Percentiles rank a stretch among this genome's conserved stretches.
These are phyloP conservation scores for Abrus pulchellus DNA, from an alignment of 306 rosid species.

Conservation along the genomic window DNA sequence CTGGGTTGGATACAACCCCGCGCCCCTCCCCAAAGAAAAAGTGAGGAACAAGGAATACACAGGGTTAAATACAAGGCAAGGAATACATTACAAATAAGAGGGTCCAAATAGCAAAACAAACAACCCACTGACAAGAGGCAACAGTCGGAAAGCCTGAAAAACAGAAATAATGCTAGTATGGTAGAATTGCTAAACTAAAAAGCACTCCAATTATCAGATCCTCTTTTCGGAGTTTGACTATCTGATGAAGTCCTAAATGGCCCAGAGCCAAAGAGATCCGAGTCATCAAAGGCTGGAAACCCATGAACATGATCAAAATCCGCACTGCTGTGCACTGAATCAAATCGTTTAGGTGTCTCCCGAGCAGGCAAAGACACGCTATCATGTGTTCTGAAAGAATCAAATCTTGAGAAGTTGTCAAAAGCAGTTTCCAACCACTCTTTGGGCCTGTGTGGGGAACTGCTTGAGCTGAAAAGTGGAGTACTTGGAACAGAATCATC, in stretches of 20 bases:
- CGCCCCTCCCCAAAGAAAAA: constrained; percentile 30
- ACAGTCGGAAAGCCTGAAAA: constrained; percentile 52
- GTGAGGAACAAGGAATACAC: constrained; percentile 57
- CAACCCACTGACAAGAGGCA: constrained; percentile 59
- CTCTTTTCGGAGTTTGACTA: constrained; percentile 74
- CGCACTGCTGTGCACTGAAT: constrained; percentile 74
- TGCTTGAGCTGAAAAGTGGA: constrained; percentile 78
- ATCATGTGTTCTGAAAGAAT: constrained; percentile 78
- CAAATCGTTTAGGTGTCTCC: constrained; percentile 68
- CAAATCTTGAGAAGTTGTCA: constrained; percentile 84
- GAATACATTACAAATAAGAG: constrained; percentile 65
- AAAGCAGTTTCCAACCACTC: constrained; percentile 76
- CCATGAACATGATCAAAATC: constrained; percentile 79
- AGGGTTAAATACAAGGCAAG: constrained; percentile 65
- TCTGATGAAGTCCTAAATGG: constrained; percentile 77
- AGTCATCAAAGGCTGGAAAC: constrained; percentile 87
- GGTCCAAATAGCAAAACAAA: constrained; percentile 50
- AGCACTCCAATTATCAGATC: constrained; percentile 86
- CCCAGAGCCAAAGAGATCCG: constrained; percentile 88
- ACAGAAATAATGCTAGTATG: constrained; percentile 37
- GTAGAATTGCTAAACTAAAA: constrained; percentile 63
- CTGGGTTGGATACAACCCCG: constrained; percentile 34
- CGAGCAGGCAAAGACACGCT: constrained; percentile 64
- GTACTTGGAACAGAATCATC: constrained; percentile 98
- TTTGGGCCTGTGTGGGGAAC: constrained; percentile 68